phyloP scores from a whole-genome alignment of 768 basidiomycete species.

The Russula foetens region DNA sequence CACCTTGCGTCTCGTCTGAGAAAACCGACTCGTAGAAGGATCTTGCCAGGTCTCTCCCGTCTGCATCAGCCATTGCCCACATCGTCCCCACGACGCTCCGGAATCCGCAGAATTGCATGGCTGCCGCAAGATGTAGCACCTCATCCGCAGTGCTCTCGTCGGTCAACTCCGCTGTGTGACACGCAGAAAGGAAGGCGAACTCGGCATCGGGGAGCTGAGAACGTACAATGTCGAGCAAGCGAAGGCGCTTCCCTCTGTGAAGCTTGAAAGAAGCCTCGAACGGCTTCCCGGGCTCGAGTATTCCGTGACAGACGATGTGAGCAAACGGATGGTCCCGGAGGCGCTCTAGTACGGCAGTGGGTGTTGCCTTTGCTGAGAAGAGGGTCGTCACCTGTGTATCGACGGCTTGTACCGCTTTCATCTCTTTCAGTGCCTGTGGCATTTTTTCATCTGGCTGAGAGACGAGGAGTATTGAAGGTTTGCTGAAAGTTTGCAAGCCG shows the following conservation, averaged over 20 bases:
- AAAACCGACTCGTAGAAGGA: neutral
- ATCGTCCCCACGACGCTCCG: no score
- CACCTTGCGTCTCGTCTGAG: neutral
- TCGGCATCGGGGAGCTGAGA: neutral
- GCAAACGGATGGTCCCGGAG: neutral
- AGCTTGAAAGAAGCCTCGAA: neutral
- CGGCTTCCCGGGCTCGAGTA: neutral
- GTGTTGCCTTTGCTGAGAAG: neutral
- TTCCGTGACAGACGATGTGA: slow-evolving; percentile 10
- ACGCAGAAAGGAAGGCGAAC: no score
- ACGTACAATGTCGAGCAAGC: neutral
- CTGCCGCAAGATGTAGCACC: slow-evolving; percentile 12
- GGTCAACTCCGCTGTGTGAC: no score
- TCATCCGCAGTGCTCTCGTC: no score
- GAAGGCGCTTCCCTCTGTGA: neutral
- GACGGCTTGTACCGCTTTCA: neutral
- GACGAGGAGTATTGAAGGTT: no score
- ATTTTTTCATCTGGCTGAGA: neutral
- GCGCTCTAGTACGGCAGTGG: neutral
- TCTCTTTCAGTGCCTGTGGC: neutral
- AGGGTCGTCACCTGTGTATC: neutral
- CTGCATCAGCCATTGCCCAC: no score
- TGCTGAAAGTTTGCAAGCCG: no score
- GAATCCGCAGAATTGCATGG: slow-evolving; percentile 15
- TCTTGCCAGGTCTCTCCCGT: slow-evolving; percentile 1